A percentile compares a stretch with the other conserved stretches of the same genome.
phyloP scores from a whole-genome alignment of 2,329 filamentous ascomycete species.

The Clarireedia sp. region DNA sequence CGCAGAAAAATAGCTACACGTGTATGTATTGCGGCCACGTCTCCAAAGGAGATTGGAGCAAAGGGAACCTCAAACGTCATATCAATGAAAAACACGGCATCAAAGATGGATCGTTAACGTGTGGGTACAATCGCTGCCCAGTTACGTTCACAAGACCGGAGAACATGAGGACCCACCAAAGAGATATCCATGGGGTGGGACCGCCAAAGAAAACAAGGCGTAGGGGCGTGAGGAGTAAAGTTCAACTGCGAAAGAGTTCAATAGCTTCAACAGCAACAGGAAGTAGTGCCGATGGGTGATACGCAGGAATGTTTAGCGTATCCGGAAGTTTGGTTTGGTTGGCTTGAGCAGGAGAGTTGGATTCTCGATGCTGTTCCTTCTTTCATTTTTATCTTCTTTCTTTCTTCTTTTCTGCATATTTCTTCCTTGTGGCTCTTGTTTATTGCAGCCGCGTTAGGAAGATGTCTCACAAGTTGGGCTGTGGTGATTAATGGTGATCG shows the following conservation, averaged over 20 bases:
- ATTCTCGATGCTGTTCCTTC: too few species aligned
- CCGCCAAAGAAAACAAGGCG: neutral
- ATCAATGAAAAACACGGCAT: constrained; percentile 19
- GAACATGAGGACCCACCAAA: constrained; percentile 21
- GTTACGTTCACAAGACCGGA: constrained; percentile 21
- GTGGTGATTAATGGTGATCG: too few species aligned
- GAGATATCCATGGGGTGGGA: constrained; percentile 17
- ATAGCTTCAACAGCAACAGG: neutral
- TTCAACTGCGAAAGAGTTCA: neutral
- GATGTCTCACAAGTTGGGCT: too few species aligned
- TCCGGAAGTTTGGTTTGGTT: too few species aligned
- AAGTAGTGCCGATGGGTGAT: neutral
- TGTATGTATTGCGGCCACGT: constrained; percentile 13
- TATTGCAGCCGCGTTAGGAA: too few species aligned
- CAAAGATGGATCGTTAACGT: constrained; percentile 13
- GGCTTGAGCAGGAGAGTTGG: too few species aligned
- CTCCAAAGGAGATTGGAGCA: constrained; percentile 22
- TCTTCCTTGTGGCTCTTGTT: too few species aligned
- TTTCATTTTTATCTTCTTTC: too few species aligned
- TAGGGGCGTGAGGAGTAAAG: neutral
- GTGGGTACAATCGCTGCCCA: constrained; percentile 16
- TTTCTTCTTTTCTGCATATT: too few species aligned
- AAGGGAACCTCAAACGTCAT: constrained; percentile 23
- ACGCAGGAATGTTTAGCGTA: too few species aligned
- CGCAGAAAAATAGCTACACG: neutral